Conservation (phyloP, 257 asterid species). For the Coffea canephora region DNA sequence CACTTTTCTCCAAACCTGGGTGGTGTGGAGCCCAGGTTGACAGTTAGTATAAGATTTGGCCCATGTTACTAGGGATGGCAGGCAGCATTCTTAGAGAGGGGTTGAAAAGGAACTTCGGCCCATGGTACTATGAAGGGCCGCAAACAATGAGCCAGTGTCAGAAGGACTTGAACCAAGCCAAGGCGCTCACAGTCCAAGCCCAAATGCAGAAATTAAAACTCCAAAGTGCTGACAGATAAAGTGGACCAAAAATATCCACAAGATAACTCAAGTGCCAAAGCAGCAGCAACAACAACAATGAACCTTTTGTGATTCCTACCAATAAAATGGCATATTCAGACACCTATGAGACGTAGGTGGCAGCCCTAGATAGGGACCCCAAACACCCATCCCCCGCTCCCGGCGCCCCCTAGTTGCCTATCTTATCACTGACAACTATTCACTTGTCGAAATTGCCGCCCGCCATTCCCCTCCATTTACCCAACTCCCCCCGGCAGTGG, state of each 20-base stretch:
- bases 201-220: not conserved
- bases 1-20: too few species aligned
- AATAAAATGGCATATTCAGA: too few species aligned
- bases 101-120: not conserved
- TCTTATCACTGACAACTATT: conserved; percentile 10
- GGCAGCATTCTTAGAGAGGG: not conserved
- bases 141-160: not conserved
- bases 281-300: too few species aligned
- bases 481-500: not conserved
- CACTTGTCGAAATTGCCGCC: conserved; percentile 8
- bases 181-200: not conserved
- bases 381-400: not conserved
- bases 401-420: not conserved
- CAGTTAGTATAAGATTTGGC: not conserved
- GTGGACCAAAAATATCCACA: not conserved
- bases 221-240: too few species aligned
- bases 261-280: too few species aligned
- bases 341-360: too few species aligned
- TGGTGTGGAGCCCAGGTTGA: not conserved
- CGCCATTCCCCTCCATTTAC: not conserved
- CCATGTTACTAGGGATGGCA: not conserved
- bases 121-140: not conserved
- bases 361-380: not conserved
- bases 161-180: not conserved
- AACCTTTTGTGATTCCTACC: too few species aligned